Percentiles rank a stretch among this genome's conserved stretches.
phyloP scores from a whole-genome alignment of 345 rosid genomes.

The sweet orange (Citrus sinensis) region DNA sequence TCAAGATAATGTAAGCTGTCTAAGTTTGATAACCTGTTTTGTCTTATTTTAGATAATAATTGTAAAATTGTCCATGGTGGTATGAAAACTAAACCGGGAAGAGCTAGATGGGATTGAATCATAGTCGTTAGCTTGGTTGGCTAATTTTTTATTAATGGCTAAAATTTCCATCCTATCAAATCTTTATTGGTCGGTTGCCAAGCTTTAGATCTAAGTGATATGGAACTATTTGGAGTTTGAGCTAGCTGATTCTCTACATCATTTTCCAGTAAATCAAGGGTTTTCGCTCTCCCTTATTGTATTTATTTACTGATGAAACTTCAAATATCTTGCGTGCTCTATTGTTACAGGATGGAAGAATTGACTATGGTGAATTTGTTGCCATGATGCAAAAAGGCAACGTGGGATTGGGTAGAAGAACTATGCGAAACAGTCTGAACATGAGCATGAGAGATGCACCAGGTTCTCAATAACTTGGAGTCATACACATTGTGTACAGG shows the following conservation, averaged over 20 bases:
- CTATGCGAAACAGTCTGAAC: constrained; percentile 91
- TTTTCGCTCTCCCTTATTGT: background rate
- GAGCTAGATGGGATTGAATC: background rate
- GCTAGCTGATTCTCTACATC: background rate
- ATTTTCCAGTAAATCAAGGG: background rate
- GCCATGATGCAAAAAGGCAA: constrained; percentile 99
- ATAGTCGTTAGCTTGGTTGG: background rate
- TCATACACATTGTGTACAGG: constrained; percentile 26
- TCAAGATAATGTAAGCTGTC: constrained; percentile 83
- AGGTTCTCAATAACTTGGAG: constrained; percentile 29
- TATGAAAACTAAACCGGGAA: background rate
- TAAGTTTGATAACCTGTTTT: background rate
- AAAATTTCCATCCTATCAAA: background rate
- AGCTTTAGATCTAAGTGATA: background rate
- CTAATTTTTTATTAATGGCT: background rate
- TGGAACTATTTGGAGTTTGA: background rate
- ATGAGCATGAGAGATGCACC: constrained; percentile 91
- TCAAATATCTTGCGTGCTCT: background rate
- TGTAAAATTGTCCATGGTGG: background rate
- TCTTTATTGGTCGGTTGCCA: background rate
- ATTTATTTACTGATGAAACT: background rate
- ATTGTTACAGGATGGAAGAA: constrained; percentile 79
- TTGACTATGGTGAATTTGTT: constrained; percentile 94
- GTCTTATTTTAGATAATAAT: background rate
- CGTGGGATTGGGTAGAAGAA: constrained; percentile 93